Percentiles rank a stretch among this genome's conserved stretches.
Conservation (phyloP, 2,329 filamentous ascomycete species). For the Arthroderma sp. region DNA sequence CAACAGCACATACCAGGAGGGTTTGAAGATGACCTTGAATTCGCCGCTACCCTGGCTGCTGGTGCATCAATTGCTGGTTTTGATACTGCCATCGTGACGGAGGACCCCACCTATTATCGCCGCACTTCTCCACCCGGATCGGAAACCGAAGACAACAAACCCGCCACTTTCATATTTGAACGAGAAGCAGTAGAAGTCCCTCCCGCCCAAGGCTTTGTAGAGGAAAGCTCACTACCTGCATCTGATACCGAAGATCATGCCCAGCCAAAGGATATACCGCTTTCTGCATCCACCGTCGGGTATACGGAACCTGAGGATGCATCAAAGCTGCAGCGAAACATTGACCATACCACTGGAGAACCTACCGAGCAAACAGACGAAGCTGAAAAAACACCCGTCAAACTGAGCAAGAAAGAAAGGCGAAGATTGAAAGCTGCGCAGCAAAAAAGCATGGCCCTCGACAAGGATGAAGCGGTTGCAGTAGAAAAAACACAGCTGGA, state of each 20-base stretch:
- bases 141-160: constrained; percentile 2
- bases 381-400: not conserved
- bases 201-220: constrained; percentile 7
- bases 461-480: not conserved
- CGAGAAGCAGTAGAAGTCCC: constrained; percentile 7
- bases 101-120: constrained; percentile 50
- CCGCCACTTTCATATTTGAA: constrained; percentile 7
- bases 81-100: constrained; percentile 55
- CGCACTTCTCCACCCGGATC: constrained; percentile 24
- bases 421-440: constrained; percentile 30
- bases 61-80: constrained; percentile 58
- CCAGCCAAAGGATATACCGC: not conserved
- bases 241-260: constrained; percentile 5
- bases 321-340: not conserved
- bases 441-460: constrained; percentile 18
- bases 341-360: not conserved
- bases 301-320: not conserved
- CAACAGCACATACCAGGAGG: constrained; percentile 3
- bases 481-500: not conserved
- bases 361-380: not conserved
- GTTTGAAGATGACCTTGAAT: constrained; percentile 55
- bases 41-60: constrained; percentile 56
- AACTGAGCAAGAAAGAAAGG: constrained; percentile 7
- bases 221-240: constrained; percentile 5
- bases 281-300: not conserved